Conservation (phyloP, 192 early-diverging fungal species). For the Podila epicladia region DNA sequence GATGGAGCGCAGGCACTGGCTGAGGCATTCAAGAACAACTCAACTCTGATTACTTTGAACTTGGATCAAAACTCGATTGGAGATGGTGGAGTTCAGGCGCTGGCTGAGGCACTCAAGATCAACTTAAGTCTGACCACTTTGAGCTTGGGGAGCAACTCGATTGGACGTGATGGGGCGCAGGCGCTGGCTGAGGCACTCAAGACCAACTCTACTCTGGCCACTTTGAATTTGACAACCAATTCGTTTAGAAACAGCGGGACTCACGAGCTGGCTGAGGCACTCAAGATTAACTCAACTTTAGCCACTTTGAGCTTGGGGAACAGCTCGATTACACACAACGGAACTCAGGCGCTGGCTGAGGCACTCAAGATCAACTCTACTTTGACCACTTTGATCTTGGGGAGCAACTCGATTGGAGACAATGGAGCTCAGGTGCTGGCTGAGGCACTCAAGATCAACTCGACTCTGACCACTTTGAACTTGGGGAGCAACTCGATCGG, state of each 20-base stretch:
- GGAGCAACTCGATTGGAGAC: too few species aligned
- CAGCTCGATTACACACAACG: not conserved
- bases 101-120: slow-evolving; percentile 6
- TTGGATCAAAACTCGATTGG: too few species aligned
- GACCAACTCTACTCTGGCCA: slow-evolving; percentile 22
- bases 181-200: slow-evolving; percentile 36
- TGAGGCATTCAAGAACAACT: too few species aligned
- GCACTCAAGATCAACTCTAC: slow-evolving; percentile 3
- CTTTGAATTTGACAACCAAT: slow-evolving; percentile 12
- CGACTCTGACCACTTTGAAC: slow-evolving; percentile 19
- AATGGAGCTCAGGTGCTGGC: slow-evolving; percentile 10
- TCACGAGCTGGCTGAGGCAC: too few species aligned
- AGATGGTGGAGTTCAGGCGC: not conserved
- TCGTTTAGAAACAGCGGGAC: too few species aligned
- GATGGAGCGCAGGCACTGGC: too few species aligned
- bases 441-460: slow-evolving; percentile 32
- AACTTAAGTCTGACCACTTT: not conserved
- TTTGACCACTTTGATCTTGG: not conserved
- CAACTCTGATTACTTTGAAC: too few species aligned
- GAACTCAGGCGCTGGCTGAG: not conserved
- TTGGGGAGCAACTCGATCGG: not conserved
- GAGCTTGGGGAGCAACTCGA: not conserved
- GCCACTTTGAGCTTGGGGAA: too few species aligned
- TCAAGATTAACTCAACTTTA: too few species aligned
- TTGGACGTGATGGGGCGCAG: too few species aligned